Base-by-base conservation (phyloP, 2,329 filamentous ascomycete genomes). In the Myriosclerotinia duriaeana region DNA sequence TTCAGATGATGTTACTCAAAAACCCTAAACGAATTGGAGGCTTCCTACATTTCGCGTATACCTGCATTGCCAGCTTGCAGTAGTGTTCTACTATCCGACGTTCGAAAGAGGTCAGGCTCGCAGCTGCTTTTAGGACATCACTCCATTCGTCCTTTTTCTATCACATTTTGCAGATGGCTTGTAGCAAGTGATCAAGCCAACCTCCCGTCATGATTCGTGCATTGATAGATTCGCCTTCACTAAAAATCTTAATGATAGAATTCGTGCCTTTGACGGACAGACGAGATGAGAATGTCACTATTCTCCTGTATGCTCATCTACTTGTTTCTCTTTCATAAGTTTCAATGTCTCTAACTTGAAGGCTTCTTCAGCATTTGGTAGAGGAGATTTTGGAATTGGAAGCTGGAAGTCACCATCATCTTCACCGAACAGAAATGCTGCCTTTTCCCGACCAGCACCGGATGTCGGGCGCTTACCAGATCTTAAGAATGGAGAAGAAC, bases 351-450 rank as follows among this genome's bases (percentile, higher is more conserved):
- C 73, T 14, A 77, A 64, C 52, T 71, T 73, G 64, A 76, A 76
- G 1, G 69, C 70, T 54, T 76, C 73, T 22, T 75, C 72, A 11
- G 64, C 59, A 59, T 72, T 72, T 26, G 60, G 67, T n/a, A 71
- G 52, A 36, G 69, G 59, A 36, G 48, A 53, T 61, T 60, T 66
- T 22, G 55, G 64, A 20, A 66, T 53, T 53, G 64, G 64, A 26
- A 66, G 55, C 17, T 66, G 36, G 34, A 66, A 67, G 38, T 74
- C 74, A 38, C 54, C 70, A 54, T 66, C 68, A 46, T 75, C 74
- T 6, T 77, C 76, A 9, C 75, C 76, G 69, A 77, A 77, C 11
- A 77, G 70, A 66, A 76, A 77, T 44, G 75, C 74, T 12, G 74
- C 71, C 60, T 76, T 77, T 56, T 77, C 76, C 53, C 76, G 69